Evolutionary conservation across 257 asterid species (phyloP), one percentile per base, ranked within the genome.

Genomic region (Capsicum pubescens): DNA sequence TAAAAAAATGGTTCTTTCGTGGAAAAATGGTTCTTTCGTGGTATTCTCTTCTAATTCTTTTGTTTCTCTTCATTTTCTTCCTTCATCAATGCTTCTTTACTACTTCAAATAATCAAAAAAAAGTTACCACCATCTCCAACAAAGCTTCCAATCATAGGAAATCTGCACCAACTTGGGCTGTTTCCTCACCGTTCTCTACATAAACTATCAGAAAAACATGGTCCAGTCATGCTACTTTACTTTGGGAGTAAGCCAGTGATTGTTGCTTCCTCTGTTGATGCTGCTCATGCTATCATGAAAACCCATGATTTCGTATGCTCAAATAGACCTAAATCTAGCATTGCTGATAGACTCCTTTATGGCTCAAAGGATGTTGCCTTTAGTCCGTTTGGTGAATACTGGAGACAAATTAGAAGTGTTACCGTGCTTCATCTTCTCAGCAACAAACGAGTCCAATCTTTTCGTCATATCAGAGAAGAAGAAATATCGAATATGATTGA

Each of bases 281-380:
- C 92, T 13, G 91, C 94, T 0, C 84, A 85, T 0, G 91, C 88
- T 90, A 36, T 88, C 87, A 84, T 89, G 91, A 91, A 88, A 88
- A 87, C 86, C 10, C 90, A 88, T 7, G 93, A 91, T 46, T 50
- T 86, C 15, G 32, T 71, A 5, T 89, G 85, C 3, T 63, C 91
- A 0, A 84, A 76, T 68, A 79, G 87, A 84, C 90, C 92, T 0
- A 70, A 60, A 71, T 13, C 48, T 4, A 83, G 42, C 14, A 60
- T 81, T 0, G 60, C 63, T 0, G 55, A 59, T 14, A 52, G 26
- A 36, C 74, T 86, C 4, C 1, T 84, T 7, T 86, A 59, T 50
- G 82, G 57, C 6, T 5, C 68, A 1, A 84, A 48, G 7, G 89
- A 84, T 14, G 12, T 86, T 0, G 82, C 48, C 1, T 17, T 42